A percentile compares a stretch with the other conserved stretches of the same genome.
These are phyloP conservation scores for Fusarium temperatum DNA, from an alignment of 2,329 filamentous ascomycete species.

Conservation along the genomic window DNA sequence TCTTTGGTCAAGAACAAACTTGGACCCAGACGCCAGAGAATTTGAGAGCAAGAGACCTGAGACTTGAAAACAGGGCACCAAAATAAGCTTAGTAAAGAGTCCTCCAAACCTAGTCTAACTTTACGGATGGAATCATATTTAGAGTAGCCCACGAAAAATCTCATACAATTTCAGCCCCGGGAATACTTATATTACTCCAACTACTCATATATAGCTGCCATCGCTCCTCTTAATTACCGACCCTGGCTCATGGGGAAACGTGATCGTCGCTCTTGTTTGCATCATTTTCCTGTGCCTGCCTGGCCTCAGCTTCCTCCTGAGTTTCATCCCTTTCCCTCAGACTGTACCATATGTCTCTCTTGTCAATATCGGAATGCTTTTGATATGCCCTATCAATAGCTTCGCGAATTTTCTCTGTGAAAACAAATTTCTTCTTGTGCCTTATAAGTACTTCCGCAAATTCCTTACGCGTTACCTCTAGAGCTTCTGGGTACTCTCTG, in stretches of 20 bases:
- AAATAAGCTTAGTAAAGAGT: too few species aligned
- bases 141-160: background rate
- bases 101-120: too few species aligned
- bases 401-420: background rate
- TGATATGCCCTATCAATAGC: background rate
- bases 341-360: background rate
- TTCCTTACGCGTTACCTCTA: background rate
- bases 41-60: too few species aligned
- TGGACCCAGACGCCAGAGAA: too few species aligned
- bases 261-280: background rate
- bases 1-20: background rate
- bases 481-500: background rate
- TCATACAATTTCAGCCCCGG: background rate
- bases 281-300: background rate
- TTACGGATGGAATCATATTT: fast-evolving
- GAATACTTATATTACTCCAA: fast-evolving
- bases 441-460: background rate
- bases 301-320: background rate
- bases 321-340: background rate
- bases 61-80: too few species aligned
- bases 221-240: too few species aligned
- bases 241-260: fast-evolving
- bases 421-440: background rate
- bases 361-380: background rate
- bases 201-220: fast-evolving